Base-by-base conservation (phyloP, 2,329 filamentous ascomycete genomes). In the Alternaria ethzedia region DNA sequence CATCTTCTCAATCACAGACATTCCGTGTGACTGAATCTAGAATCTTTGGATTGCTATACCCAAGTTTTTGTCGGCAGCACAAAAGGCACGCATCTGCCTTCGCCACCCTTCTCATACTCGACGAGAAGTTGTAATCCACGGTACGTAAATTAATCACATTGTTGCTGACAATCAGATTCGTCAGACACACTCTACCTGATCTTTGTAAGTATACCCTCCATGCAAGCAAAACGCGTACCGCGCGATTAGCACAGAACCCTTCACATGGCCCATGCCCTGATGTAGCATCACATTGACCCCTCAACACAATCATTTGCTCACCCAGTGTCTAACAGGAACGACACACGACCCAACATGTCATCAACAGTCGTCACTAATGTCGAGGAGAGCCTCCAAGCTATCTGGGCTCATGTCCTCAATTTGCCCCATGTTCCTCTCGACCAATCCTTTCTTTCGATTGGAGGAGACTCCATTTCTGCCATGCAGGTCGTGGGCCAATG, bases 391-490 rank as follows among this genome's bases (percentile, higher is more conserved):
- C 58, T 78, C 28, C 69, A 75, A 46, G 69, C 69, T 9, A 64
- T 77, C 25, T 77, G 74, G 74, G 70, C 75, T 21, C 73, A 74
- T 56, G 75, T 78, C 12, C 54, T 78, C 30, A 78, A 78, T 52
- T 57, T 78, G 20, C 66, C 72, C 2, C 69, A 75, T 61, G 69
- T 78, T 36, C 41, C 70, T 7, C 63, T 77, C 13, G 71, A 77
- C 43, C 70, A 73, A 11, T 64, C 76, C 2, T 85, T 85, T 64
- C 66, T 85, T 5, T 81, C 77, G 11, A 67, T 84, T 3, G 83
- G 83, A 32, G 83, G 83, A 55, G 83, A 85, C 59, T 84, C 83
- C 0, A 84, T 85, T 58, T 83, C 83, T 44, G 83, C 84, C 0
- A 85, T 86, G 81, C 83, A 83, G 51, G 83, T 83, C 43, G 79